Conservation (phyloP, 768 basidiomycete species). For the Neoboletus brunneissimus region DNA sequence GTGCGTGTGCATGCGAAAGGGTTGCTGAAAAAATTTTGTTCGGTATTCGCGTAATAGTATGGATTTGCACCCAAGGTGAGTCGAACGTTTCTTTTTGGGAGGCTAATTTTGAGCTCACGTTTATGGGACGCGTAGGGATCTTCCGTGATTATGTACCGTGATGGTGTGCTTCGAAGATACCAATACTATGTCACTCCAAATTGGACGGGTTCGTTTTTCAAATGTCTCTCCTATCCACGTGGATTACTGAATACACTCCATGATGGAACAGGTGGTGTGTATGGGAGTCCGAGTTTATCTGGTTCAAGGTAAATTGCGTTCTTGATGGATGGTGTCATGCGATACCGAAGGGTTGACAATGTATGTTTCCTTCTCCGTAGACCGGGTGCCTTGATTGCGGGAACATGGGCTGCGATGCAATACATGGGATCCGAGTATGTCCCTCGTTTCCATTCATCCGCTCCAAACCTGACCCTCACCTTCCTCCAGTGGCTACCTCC, state of each 20-base stretch:
- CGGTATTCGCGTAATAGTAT: conserved; percentile 48
- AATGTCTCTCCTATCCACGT: neutral
- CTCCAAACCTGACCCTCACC: neutral
- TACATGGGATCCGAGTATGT: conserved; percentile 84
- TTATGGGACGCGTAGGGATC: conserved; percentile 55
- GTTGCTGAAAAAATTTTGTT: conserved; percentile 2
- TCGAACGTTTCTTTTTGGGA: neutral
- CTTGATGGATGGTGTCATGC: neutral
- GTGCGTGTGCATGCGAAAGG: neutral
- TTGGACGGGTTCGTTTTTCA: conserved; percentile 61
- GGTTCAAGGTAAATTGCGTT: conserved; percentile 69
- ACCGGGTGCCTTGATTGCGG: conserved; percentile 90
- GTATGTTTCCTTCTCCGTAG: conserved; percentile 35
- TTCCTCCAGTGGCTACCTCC: conserved; percentile 70
- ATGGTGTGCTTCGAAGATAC: conserved; percentile 67
- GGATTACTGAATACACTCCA: neutral
- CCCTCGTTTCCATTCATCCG: neutral
- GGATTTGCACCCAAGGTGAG: conserved; percentile 89
- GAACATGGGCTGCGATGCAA: conserved; percentile 96
- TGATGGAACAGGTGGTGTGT: conserved; percentile 65
- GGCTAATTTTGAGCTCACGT: neutral
- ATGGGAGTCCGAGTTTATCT: conserved; percentile 85
- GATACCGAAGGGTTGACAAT: neutral
- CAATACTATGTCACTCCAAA: conserved; percentile 85
- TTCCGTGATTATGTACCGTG: conserved; percentile 93